Conservation (phyloP, 73 alveolate species). For the Stentor roeselii region DNA sequence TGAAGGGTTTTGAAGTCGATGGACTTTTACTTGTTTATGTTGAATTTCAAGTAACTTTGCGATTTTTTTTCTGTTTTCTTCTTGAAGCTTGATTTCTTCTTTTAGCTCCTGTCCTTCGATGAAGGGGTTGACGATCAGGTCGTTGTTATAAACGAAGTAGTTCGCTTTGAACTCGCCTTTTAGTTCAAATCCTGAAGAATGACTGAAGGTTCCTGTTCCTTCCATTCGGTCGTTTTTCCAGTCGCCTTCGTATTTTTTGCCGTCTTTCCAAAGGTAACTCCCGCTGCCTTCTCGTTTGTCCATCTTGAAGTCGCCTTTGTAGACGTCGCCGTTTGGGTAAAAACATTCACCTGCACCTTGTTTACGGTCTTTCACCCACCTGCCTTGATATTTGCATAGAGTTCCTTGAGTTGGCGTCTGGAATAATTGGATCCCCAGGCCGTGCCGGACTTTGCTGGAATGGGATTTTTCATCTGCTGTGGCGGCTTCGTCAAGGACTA, state of each 20-base stretch:
- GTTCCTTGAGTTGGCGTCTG: not conserved
- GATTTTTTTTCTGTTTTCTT: not conserved
- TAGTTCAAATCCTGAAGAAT: not conserved
- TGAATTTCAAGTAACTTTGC: not conserved
- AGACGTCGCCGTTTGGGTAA: conserved; percentile 88
- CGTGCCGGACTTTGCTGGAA: conserved; percentile 15
- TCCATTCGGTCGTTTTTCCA: conserved; percentile 23
- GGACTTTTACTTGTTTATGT: conserved; percentile 11
- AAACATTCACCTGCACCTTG: conserved; percentile 94
- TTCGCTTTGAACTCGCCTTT: conserved; percentile 12
- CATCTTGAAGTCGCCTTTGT: conserved; percentile 93
- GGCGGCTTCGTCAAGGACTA: not conserved
- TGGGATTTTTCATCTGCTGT: not conserved
- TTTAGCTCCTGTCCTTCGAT: not conserved
- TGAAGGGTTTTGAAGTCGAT: not conserved
- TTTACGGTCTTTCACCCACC: conserved; percentile 92
- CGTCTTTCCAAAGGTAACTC: conserved; percentile 14
- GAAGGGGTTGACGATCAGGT: conserved; percentile 11
- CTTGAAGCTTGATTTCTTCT: conserved; percentile 26
- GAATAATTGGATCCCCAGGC: conserved; percentile 11
- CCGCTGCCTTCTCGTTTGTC: conserved; percentile 93
- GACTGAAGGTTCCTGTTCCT: conserved; percentile 12
- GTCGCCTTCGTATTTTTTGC: conserved; percentile 29
- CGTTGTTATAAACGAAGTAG: not conserved
- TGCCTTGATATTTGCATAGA: conserved; percentile 84